Evolutionary conservation across 192 early-diverging fungal species (phyloP), one percentile per base, ranked within the genome.

Genomic region (Pilobolus umbonatus): DNA sequence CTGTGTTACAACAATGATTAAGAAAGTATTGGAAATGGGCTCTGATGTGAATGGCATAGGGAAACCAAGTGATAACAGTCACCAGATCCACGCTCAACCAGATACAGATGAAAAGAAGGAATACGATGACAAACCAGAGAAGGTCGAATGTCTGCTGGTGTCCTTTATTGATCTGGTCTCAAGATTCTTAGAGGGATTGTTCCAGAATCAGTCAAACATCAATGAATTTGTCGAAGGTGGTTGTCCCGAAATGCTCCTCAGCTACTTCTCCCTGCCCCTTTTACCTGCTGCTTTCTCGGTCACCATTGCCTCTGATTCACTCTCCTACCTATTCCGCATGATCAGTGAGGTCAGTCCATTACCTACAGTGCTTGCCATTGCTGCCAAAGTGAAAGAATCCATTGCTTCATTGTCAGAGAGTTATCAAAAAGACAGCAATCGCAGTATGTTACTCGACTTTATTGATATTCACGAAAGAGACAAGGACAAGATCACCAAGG

Each of bases 101-200:
- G 60, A 46, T 24, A 28, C n/a, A 9, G 31, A 59, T 14, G 22
- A 48, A 25, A 40, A 57, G 2, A 40, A 57, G 17, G 35, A 36
- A n/a, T n/a, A n/a, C n/a, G 30, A 50, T 34, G 49, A 70, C 4
- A 59, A 71, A 9, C 80, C 85, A 19, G 83, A 84, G 32, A 80
- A 80, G 21, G 68, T 75, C 29, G 82, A 83, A 19, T 75, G 67
- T 30, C 47, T 75, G n/a, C 59, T 81, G 19, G 73, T 76, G 2
- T 71, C 78, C 3, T 77, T 84, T 26, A 81, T 90, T 44, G 88
- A 93, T 56, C 72, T 87, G 1, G 66, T 79, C 15, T 77, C 84
- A 14, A 69, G 79, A 75, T 92, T 95, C 60, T 74, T 93, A 34
- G 91, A 95, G 54, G 91, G 91, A 6, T 73, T 92, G 28, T 92